These are phyloP conservation scores for Fusarium incarnatum DNA, from an alignment of 2,329 filamentous ascomycete species.

Conservation along the genomic window DNA sequence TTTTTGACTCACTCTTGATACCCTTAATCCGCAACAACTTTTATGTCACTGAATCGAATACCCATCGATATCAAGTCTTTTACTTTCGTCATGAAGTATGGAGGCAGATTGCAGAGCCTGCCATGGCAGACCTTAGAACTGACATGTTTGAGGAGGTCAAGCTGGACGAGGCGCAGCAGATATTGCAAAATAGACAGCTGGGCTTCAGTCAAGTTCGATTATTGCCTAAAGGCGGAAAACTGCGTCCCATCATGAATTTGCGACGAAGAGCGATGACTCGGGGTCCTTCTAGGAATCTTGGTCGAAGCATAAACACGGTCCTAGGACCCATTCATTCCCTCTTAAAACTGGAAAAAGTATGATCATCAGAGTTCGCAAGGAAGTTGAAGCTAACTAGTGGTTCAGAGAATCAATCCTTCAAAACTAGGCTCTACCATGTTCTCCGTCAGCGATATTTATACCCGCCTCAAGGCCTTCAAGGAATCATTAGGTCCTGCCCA, in stretches of 20 bases:
- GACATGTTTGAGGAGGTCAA: conserved; percentile 84
- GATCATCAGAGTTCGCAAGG: background rate
- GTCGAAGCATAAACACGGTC: conserved; percentile 59
- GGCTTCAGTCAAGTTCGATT: conserved; percentile 84
- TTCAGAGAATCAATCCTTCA: conserved; percentile 61
- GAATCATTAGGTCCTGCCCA: conserved; percentile 54
- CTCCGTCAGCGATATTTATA: conserved; percentile 83
- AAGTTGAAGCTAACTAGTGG: conserved; percentile 24
- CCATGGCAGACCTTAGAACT: conserved; percentile 73
- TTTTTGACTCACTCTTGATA: conserved; percentile 92
- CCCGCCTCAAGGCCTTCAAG: conserved; percentile 77
- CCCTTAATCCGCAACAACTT: conserved; percentile 90
- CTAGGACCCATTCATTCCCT: conserved; percentile 80
- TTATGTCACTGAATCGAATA: conserved; percentile 91
- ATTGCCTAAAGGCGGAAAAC: conserved; percentile 80
- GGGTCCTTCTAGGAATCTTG: conserved; percentile 72
- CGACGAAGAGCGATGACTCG: conserved; percentile 69
- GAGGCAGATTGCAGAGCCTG: conserved; percentile 79
- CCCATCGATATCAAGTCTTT: conserved; percentile 83
- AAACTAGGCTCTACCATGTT: conserved; percentile 83
- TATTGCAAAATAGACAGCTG: conserved; percentile 72
- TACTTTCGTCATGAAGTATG: conserved; percentile 97
- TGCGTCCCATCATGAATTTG: conserved; percentile 90
- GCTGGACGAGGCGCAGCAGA: conserved; percentile 63
- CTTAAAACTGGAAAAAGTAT: conserved; percentile 81